phyloP scores from a whole-genome alignment of 2,329 filamentous ascomycete species.

The Cercospora zeae-maydis region DNA sequence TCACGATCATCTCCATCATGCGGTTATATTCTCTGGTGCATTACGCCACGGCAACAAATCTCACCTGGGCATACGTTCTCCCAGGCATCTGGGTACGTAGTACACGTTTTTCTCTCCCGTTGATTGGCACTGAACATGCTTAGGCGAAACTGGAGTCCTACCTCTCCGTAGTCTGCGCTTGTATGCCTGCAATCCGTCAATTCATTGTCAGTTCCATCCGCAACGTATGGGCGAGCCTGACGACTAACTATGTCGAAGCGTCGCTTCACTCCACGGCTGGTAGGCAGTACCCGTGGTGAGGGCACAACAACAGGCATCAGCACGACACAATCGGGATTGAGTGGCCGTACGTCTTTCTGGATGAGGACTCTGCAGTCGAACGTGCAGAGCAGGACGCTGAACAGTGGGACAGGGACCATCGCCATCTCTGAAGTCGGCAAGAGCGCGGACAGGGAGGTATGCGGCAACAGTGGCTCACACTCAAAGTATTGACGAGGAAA shows the following conservation, averaged over 20 bases:
- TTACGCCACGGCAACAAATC: background rate
- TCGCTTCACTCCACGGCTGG: conserved; percentile 13
- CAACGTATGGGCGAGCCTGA: too few relatives aligned
- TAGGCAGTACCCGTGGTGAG: conserved; percentile 9
- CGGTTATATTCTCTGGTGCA: background rate
- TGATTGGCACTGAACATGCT: background rate
- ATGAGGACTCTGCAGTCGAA: conserved; percentile 9
- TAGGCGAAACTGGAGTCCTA: conserved; percentile 16
- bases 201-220: conserved; percentile 3
- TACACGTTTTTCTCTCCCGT: background rate
- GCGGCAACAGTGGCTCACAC: background rate
- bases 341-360: conserved; percentile 15
- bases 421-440: conserved; percentile 10
- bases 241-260: background rate
- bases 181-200: conserved; percentile 18
- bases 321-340: conserved; percentile 8
- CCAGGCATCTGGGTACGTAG: conserved; percentile 3
- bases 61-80: background rate
- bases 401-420: conserved; percentile 13
- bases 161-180: conserved; percentile 15
- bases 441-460: conserved; percentile 13
- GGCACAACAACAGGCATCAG: conserved; percentile 1
- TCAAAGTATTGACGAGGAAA: background rate
- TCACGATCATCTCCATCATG: conserved; percentile 6
- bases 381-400: conserved; percentile 4